Base-by-base conservation (phyloP, 2,329 filamentous ascomycete genomes). In the Calonectria montana region DNA sequence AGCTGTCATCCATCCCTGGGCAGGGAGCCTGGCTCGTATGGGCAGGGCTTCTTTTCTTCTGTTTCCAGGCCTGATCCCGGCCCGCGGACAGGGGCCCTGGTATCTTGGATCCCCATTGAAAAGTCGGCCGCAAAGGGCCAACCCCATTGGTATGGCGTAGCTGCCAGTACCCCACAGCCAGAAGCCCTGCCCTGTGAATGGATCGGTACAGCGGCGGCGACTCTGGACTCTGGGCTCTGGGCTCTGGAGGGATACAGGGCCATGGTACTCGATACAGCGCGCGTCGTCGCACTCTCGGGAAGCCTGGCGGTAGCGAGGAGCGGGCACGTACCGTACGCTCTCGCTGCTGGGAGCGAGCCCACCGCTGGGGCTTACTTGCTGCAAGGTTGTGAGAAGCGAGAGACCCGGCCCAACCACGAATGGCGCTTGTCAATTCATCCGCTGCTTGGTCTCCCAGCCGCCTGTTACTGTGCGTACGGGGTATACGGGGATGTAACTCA, bases 371-470 rank as follows among this genome's bases (percentile, higher is more conserved):
- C 53, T 47, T 48, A 43, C 65, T 47, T 48, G 31, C 65, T 43
- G 59, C 67, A 67, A 48, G 45, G 57, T 57, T 65, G 55, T 55
- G 43, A 61, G 53, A 61, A 67, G 61, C 50, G 61, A 65, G 61
- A 69, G 55, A 47, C 27, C 48, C 68, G 43, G 68, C 67, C 68
- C 62, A 70, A 65, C 68, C 68, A 65, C 69, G 27, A 57, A 45
- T 63, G 53, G 65, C 37, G 35, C 41, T 61, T 9, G 53, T 67
- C 55, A 39, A 48, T 48, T 67, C 53, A 47, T 45, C 65, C 65
- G 37, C 65, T 53, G 35, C 65, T 55, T 55, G 37, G 65, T 41
- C 39, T 25, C 65, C 50, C 37, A 43, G 23, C 37, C 65, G 41
- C 29, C 65, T 39, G 6, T 16, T 25, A 23, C 31, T 59, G 53